These are phyloP conservation scores for Haplosporangium gracile DNA, from an alignment of 192 early-diverging fungal species.

Conservation along the genomic window DNA sequence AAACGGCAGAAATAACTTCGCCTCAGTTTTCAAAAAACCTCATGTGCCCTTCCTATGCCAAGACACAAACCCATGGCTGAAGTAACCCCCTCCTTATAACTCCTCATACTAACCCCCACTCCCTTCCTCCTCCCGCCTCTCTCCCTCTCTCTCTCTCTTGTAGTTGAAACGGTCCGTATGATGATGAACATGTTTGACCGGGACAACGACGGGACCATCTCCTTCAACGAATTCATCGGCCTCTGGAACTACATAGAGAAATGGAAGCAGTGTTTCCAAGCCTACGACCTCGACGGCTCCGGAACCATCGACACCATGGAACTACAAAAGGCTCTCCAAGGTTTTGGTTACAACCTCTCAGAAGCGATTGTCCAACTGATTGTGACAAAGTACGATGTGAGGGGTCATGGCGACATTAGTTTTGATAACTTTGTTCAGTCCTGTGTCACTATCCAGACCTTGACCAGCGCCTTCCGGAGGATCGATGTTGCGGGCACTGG, in stretches of 20 bases:
- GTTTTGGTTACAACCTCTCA: slow-evolving; percentile 59
- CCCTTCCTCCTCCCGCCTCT: background rate
- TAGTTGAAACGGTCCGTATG: slow-evolving; percentile 76
- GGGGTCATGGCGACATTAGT: slow-evolving; percentile 58
- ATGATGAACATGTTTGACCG: slow-evolving; percentile 76
- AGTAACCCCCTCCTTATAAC: background rate
- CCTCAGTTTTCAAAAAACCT: background rate
- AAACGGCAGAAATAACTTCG: background rate
- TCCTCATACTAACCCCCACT: background rate
- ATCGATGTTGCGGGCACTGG: slow-evolving; percentile 70
- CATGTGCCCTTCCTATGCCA: background rate
- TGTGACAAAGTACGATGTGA: slow-evolving; percentile 62
- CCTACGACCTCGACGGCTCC: slow-evolving; percentile 74
- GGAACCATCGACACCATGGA: slow-evolving; percentile 73
- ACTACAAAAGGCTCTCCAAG: slow-evolving; percentile 42
- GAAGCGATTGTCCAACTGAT: slow-evolving; percentile 44
- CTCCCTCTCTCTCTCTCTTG: background rate
- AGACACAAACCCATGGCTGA: background rate
- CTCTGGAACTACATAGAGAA: slow-evolving; percentile 80
- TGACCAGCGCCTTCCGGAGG: slow-evolving; percentile 72
- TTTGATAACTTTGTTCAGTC: slow-evolving; percentile 64
- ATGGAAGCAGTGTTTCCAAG: slow-evolving; percentile 78
- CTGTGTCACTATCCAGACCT: slow-evolving; percentile 73
- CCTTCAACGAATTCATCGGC: slow-evolving; percentile 75
- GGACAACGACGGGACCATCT: slow-evolving; percentile 74